A percentile compares a stretch with the other conserved stretches of the same genome.
Evolutionary conservation across 2,329 filamentous ascomycete genomes (phyloP).

Genomic region (Microascus cirrosus): DNA sequence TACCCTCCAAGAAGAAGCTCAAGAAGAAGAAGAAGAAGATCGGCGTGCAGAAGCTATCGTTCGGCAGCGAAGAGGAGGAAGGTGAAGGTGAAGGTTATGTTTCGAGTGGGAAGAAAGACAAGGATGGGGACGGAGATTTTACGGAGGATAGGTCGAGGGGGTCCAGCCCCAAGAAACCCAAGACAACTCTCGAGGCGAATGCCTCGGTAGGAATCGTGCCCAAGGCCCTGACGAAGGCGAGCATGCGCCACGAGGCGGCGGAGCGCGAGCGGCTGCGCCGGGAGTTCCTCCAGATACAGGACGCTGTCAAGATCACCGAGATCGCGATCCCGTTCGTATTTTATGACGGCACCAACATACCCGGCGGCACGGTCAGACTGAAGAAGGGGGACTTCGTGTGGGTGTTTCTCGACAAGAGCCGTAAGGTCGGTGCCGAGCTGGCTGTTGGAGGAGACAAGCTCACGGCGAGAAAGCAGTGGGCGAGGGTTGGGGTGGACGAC

Average conservation of each 20-base stretch:
- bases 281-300: conserved; percentile 76
- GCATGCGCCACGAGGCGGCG: conserved; percentile 66
- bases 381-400: conserved; percentile 91
- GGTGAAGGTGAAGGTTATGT: conserved; percentile 31
- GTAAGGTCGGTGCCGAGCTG: conserved; percentile 79
- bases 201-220: conserved; percentile 52
- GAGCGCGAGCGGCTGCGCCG: conserved; percentile 67
- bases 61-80: conserved; percentile 58
- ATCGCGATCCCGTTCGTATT: conserved; percentile 92
- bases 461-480: conserved; percentile 69
- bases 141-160: conserved; percentile 6
- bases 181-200: conserved; percentile 52
- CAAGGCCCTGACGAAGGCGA: conserved; percentile 59
- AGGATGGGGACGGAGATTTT: conserved; percentile 17
- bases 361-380: conserved; percentile 71
- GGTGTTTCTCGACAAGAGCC: conserved; percentile 84
- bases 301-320: conserved; percentile 78
- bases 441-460: conserved; percentile 55
- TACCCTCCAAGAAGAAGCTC: conserved; percentile 23
- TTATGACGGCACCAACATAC: conserved; percentile 86
- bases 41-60: conserved; percentile 43
- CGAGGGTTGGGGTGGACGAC: conserved; percentile 87
- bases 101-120: conserved; percentile 21
- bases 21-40: conserved; percentile 23
- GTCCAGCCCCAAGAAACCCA: conserved; percentile 21